Evolutionary conservation across 1,284 basidiomycete species (phyloP).

Genomic region (Pseudozyma pruni): DNA sequence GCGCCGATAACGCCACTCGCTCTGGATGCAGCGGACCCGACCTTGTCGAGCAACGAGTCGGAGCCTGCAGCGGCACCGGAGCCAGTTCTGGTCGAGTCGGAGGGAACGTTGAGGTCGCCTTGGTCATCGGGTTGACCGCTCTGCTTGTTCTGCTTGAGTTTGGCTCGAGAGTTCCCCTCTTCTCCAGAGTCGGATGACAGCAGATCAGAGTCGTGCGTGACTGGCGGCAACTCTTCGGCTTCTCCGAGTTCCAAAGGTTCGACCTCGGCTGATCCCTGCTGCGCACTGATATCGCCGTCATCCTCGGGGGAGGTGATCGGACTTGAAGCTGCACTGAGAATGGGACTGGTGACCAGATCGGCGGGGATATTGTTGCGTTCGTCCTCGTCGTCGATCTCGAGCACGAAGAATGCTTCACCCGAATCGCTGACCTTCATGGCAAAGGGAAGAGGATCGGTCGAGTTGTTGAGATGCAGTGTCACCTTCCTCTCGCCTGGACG

Average conservation of each 20-base stretch:
- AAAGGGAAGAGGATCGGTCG: constrained; percentile 78
- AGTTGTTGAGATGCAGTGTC: constrained; percentile 62
- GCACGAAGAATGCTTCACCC: constrained; percentile 98
- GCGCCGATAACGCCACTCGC: constrained; percentile 77
- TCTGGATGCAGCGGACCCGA: constrained; percentile 70
- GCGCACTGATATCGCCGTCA: constrained; percentile 1
- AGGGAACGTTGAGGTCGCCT: constrained; percentile 31
- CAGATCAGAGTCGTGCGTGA: neutral
- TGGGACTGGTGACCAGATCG: constrained; percentile 90
- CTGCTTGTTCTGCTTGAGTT: constrained; percentile 29
- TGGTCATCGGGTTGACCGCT: constrained; percentile 24
- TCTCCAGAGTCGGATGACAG: neutral
- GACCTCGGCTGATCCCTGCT: constrained; percentile 25
- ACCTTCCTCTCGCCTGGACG: constrained; percentile 92
- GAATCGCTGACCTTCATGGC: constrained; percentile 99
- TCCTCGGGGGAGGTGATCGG: constrained; percentile 38
- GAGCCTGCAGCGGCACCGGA: constrained; percentile 37
- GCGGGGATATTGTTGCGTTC: constrained; percentile 78
- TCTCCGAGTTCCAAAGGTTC: constrained; percentile 58
- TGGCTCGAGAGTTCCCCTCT: constrained; percentile 1
- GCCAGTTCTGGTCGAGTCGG: constrained; percentile 36
- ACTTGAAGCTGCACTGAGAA: constrained; percentile 63
- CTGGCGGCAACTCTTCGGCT: constrained; percentile 5
- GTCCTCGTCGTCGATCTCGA: constrained; percentile 84
- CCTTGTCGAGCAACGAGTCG: constrained; percentile 34